phyloP scores from a whole-genome alignment of 75 land plant species.

The Larix kaempferi region DNA sequence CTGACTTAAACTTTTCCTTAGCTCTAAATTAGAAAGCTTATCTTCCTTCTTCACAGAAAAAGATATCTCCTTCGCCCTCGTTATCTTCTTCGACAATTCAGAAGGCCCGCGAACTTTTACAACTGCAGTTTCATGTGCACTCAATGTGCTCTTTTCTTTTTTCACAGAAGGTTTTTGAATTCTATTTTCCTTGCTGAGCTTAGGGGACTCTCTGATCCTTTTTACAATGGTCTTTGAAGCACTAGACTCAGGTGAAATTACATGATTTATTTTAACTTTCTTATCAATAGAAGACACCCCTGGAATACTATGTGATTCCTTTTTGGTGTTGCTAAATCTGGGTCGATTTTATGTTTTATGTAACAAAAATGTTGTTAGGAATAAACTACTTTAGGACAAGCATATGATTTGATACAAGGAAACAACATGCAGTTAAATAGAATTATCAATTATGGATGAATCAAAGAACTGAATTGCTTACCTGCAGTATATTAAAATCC shows the following conservation, averaged over 20 bases:
- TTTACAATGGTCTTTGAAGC: not conserved
- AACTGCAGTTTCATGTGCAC: not conserved
- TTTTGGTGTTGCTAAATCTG: slow-evolving; percentile 51
- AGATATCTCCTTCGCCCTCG: not conserved
- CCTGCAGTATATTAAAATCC: slow-evolving; percentile 80
- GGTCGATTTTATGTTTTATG: slow-evolving; percentile 66
- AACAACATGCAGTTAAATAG: not conserved
- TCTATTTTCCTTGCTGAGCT: not conserved
- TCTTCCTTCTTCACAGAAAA: not conserved
- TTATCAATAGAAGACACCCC: slow-evolving; percentile 7
- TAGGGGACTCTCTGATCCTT: not conserved
- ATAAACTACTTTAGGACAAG: not conserved
- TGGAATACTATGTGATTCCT: slow-evolving; percentile 73
- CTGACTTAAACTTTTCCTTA: no score
- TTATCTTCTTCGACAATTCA: not conserved
- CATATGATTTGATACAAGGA: not conserved
- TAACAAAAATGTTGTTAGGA: not conserved
- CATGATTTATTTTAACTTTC: not conserved
- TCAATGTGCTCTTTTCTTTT: slow-evolving; percentile 7
- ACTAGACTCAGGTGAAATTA: not conserved
- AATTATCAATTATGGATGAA: not conserved
- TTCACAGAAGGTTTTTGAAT: slow-evolving; percentile 2
- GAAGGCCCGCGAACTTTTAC: not conserved
- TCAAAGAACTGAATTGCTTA: slow-evolving; percentile 15
- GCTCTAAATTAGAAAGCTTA: no score